Evolutionary conservation across 1,284 basidiomycete species (phyloP), one percentile per base, ranked within the genome.

Genomic region (Moniliella sp.): DNA sequence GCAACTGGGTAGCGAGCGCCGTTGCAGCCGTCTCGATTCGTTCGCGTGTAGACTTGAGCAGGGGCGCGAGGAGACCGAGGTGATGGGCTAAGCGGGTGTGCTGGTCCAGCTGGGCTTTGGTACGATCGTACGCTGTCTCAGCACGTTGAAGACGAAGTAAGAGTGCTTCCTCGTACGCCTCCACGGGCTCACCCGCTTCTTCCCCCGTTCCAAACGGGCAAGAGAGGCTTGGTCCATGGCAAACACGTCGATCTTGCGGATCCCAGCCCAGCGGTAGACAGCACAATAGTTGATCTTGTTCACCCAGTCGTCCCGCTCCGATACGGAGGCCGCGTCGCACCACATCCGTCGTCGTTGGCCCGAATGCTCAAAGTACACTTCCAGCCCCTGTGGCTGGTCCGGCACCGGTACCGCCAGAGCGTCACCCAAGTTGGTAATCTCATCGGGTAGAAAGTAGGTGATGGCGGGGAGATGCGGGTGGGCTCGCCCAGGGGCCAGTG

Each of bases 241-340:
- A n/a, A 23, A 23, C 4, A 16, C 25, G 30, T 46, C 50, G 3
- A 47, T 62, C 0, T 76, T 69, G 10, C 82, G 73, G 70, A 91
- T 68, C n/a, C 76, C 78, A 5, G 73, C 70, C 1, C 78, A 74
- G 61, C 76, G 82, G 70, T 93, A 94, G 5, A 79, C 69, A 39
- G 81, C 78, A 4, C 82, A 84, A 57, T 91, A 94, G 62, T 97
- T 97, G 58, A 97, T 83, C 27, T 73, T 69, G 18, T 76, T 70
- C 43, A 94, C 75, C 88, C 88, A 97, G 42, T 77, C 72, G 55
- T 88, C 79, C 67, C 83, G 71, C 42, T 86, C 78, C 30, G 65
- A 62, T 45, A 78, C 75, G 48, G 72, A 69, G 8, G 67, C 57
- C 3, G 78, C 70, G 54, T 83, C 79, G 27, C 94, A 66, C n/a